Evolutionary conservation across 2,329 filamentous ascomycete species (phyloP).

Genomic region (Colletotrichum sp.): DNA sequence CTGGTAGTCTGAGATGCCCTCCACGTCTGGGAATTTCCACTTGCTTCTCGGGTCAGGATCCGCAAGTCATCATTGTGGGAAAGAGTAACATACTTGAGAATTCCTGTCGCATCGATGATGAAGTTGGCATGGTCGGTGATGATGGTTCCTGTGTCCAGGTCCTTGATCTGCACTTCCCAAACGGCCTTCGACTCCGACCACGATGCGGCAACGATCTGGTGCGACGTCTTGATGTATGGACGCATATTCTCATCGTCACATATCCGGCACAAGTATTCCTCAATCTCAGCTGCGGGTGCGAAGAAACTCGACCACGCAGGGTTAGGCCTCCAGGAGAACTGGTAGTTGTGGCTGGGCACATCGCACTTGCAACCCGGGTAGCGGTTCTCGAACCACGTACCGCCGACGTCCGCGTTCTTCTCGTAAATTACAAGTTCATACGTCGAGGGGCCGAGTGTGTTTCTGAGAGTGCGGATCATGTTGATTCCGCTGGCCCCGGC

Average conservation of each 20-base stretch:
- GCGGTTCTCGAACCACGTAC: slow-evolving; percentile 64
- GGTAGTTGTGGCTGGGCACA: slow-evolving; percentile 65
- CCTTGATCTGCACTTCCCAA: slow-evolving; percentile 46
- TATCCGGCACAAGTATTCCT: slow-evolving; percentile 53
- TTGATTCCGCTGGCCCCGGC: slow-evolving; percentile 24
- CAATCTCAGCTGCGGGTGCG: slow-evolving; percentile 59
- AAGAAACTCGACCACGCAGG: slow-evolving; percentile 65
- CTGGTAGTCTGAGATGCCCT: slow-evolving; percentile 49
- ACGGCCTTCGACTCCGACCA: slow-evolving; percentile 49
- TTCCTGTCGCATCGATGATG: slow-evolving; percentile 54
- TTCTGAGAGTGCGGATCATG: slow-evolving; percentile 46
- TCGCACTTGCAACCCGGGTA: slow-evolving; percentile 65
- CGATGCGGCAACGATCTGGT: slow-evolving; percentile 45
- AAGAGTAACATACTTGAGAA: slow-evolving; percentile 52
- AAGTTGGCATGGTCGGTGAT: slow-evolving; percentile 53
- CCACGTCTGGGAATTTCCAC: slow-evolving; percentile 58
- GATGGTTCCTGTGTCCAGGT: slow-evolving; percentile 41
- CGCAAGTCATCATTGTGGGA: neutral
- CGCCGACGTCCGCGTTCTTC: slow-evolving; percentile 60
- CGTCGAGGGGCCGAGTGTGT: slow-evolving; percentile 38
- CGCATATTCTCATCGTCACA: slow-evolving; percentile 53
- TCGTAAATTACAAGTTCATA: slow-evolving; percentile 59
- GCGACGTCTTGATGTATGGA: slow-evolving; percentile 46
- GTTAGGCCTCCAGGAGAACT: slow-evolving; percentile 66
- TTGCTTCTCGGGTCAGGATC: slow-evolving; percentile 38